Conservation (phyloP, 192 early-diverging fungal genomes). For the Coemansia sp. region DNA sequence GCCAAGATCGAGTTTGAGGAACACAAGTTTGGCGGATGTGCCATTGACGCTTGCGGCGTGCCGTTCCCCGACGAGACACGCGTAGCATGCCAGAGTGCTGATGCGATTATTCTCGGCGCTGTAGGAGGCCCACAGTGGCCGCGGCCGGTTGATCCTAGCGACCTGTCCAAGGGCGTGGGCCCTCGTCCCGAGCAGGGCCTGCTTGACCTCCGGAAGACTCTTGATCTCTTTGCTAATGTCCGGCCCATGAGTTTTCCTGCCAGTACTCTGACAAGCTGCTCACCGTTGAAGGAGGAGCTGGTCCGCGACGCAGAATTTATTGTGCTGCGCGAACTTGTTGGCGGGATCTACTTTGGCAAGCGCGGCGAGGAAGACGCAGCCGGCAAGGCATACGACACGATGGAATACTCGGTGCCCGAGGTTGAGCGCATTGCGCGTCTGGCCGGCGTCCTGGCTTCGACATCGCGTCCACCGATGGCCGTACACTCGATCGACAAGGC, state of each 20-base stretch:
- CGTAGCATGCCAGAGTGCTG: conserved; percentile 73
- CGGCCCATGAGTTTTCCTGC: conserved; percentile 93
- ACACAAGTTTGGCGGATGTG: conserved; percentile 86
- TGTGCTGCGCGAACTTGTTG: conserved; percentile 92
- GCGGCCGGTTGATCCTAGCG: conserved; percentile 62
- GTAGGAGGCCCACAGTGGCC: conserved; percentile 98
- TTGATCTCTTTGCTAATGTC: conserved; percentile 96
- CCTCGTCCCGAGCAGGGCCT: conserved; percentile 94
- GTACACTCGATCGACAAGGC: conserved; percentile 99
- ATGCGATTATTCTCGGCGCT: conserved; percentile 95
- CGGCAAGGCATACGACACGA: conserved; percentile 88
- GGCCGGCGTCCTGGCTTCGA: conserved; percentile 79
- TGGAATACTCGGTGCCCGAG: conserved; percentile 89
- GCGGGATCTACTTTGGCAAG: conserved; percentile 97
- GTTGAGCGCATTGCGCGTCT: conserved; percentile 94
- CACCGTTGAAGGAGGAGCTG: conserved; percentile 88
- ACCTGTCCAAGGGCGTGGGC: conserved; percentile 65
- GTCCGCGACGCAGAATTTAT: conserved; percentile 90
- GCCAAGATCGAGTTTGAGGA: conserved; percentile 70
- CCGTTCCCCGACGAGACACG: conserved; percentile 85
- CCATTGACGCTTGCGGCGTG: conserved; percentile 87
- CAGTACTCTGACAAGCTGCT: conserved; percentile 72
- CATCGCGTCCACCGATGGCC: conserved; percentile 74
- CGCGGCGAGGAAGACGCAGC: conserved; percentile 81
- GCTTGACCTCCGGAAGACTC: conserved; percentile 85